Conservation (phyloP, 495 filamentous ascomycete species). For the Neurospora sp. region DNA sequence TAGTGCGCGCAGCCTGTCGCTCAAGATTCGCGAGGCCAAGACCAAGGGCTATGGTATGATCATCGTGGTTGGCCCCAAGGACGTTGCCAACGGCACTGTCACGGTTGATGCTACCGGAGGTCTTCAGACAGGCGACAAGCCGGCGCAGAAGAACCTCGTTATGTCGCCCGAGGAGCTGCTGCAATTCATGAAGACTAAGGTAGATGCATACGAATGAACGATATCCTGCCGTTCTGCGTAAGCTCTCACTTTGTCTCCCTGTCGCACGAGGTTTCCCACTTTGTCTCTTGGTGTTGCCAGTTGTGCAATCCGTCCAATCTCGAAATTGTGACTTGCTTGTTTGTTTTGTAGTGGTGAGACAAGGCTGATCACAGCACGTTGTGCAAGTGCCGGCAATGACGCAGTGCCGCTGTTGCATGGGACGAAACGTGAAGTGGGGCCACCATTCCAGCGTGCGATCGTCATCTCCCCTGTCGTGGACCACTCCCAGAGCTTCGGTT, state of each 20-base stretch:
- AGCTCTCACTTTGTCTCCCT: conserved; percentile 52
- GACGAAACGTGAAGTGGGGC: background rate
- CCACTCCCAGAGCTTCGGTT: background rate
- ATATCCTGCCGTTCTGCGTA: conserved; percentile 52
- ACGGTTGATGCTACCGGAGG: conserved; percentile 23
- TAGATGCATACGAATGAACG: conserved; percentile 21
- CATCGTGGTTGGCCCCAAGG: conserved; percentile 58
- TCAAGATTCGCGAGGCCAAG: conserved; percentile 66
- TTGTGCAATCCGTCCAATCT: background rate
- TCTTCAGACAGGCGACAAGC: background rate
- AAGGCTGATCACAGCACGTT: background rate
- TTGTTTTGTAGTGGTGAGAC: background rate
- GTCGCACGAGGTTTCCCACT: conserved; percentile 56
- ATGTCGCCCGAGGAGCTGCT: conserved; percentile 27
- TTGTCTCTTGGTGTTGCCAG: background rate
- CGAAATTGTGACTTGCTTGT: background rate
- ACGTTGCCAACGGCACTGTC: conserved; percentile 25
- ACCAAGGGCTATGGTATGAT: conserved; percentile 65
- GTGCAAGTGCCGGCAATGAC: background rate
- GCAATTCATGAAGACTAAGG: conserved; percentile 23
- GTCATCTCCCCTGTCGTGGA: background rate
- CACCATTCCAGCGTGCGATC: background rate
- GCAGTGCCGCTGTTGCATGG: background rate
- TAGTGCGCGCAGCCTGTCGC: conserved; percentile 46
- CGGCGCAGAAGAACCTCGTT: conserved; percentile 8